Evolutionary conservation across 106 monocot species (phyloP).

Genomic region (Allium fistulosum): DNA sequence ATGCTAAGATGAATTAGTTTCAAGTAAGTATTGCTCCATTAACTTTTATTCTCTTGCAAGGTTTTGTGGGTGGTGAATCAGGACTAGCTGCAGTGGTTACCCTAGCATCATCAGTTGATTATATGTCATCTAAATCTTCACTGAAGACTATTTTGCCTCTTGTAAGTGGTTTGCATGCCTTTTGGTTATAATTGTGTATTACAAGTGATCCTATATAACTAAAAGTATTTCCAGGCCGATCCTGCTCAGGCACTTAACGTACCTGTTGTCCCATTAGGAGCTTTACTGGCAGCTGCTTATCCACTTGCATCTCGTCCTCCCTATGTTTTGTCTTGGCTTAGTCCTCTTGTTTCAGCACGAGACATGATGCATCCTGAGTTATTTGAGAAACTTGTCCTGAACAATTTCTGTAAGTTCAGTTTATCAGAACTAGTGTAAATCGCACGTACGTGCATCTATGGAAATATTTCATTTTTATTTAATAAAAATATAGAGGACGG

Average conservation of each 20-base stretch:
- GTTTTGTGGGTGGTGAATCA: slow-evolving; percentile 40
- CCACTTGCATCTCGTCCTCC: slow-evolving; percentile 75
- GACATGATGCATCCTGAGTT: slow-evolving; percentile 98
- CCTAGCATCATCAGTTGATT: slow-evolving; percentile 93
- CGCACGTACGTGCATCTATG: background rate
- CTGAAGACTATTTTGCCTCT: slow-evolving; percentile 84
- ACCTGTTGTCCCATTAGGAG: slow-evolving; percentile 82
- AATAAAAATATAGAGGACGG: too few relatives aligned
- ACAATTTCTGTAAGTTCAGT: slow-evolving; percentile 78
- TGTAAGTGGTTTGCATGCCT: slow-evolving; percentile 35
- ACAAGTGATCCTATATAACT: background rate
- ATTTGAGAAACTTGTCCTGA: slow-evolving; percentile 83
- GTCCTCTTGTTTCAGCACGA: slow-evolving; percentile 69
- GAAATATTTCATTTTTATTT: too few relatives aligned
- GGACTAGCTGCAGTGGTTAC: slow-evolving; percentile 75
- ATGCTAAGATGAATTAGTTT: background rate
- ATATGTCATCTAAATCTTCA: slow-evolving; percentile 79
- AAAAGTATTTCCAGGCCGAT: slow-evolving; percentile 64
- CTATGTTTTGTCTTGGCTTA: slow-evolving; percentile 81
- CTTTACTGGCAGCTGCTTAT: slow-evolving; percentile 72
- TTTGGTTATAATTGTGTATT: too few relatives aligned
- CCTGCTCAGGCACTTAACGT: slow-evolving; percentile 92
- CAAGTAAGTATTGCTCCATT: background rate
- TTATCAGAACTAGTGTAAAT: background rate
- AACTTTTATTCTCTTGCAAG: slow-evolving; percentile 16